Conservation (phyloP, 176 grass and related monocot species). For the Musa schizocarpa region DNA sequence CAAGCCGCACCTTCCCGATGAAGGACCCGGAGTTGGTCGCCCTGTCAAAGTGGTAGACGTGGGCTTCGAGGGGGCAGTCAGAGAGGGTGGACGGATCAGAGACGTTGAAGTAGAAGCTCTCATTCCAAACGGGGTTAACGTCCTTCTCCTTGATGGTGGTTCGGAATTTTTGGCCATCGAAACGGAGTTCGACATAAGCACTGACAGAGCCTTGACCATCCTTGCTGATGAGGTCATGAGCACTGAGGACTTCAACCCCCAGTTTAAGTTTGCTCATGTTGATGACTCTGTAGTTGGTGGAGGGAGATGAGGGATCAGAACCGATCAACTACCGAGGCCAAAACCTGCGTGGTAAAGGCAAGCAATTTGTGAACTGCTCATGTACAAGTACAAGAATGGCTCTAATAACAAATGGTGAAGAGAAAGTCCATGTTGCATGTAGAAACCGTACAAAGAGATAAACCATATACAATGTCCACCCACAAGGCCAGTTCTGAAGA, state of each 20-base stretch:
- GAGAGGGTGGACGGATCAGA: slow-evolving; percentile 57
- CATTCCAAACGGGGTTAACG: slow-evolving; percentile 68
- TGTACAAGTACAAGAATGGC: neutral
- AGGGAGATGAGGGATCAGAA: neutral
- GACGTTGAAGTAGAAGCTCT: slow-evolving; percentile 38
- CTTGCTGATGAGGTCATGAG: slow-evolving; percentile 59
- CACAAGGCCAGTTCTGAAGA: neutral
- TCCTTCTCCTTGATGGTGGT: slow-evolving; percentile 63
- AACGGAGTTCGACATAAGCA: slow-evolving; percentile 65
- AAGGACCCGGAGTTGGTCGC: slow-evolving; percentile 38
- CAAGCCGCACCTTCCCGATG: slow-evolving; percentile 61
- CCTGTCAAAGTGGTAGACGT: slow-evolving; percentile 51
- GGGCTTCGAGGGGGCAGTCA: slow-evolving; percentile 51
- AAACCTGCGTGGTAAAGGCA: neutral
- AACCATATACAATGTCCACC: neutral
- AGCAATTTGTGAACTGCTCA: neutral
- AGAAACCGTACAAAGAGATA: neutral
- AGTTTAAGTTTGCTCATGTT: slow-evolving; percentile 59
- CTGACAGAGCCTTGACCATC: slow-evolving; percentile 47
- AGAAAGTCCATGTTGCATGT: neutral
- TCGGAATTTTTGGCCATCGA: slow-evolving; percentile 65
- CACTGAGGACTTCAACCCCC: slow-evolving; percentile 58
- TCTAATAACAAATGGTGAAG: neutral
- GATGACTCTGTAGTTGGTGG: neutral
- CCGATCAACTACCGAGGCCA: neutral